Evolutionary conservation across 495 filamentous ascomycete genomes (phyloP), one percentile per base, ranked within the genome.

Genomic region (Neurospora sp.): DNA sequence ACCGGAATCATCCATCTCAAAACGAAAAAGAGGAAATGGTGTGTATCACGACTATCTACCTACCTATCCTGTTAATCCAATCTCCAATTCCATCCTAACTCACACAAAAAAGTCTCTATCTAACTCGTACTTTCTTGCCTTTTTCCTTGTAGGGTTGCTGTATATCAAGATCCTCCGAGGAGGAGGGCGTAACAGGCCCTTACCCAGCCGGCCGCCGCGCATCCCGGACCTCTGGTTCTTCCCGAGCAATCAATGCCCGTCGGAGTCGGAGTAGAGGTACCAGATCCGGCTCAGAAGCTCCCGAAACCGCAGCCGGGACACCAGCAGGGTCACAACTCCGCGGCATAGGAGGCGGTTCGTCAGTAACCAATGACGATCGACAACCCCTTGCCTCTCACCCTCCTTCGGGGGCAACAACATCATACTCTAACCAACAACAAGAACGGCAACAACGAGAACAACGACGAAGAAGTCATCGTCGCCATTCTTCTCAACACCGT

Each of bases 111-210:
- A 61, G 27, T 65, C 12, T 35, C 53, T 22, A 6, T 53, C 46
- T 65, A 65, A 65, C 53, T 35, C 27, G 27, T 65, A 35, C 27
- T 35, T 16, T 35, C 8, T 5, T 7, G 4, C 11, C 11, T 31
- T 37, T 46, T 31, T 39, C 5, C 38, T 69, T 40, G 4, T 70
- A 86, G 85, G 85, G 85, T 75, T 86, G 85, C 75, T 86, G 85
- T 76, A 82, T 85, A 71, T 86, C 85, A 22, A 78, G 80, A 46
- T 76, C 81, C 68, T 76, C 78, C 27, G 6, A 9, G 2, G 53
- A 65, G 14, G 53, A 65, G 71, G 82, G 79, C 72, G 80, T 82
- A 16, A 83, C 81, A 74, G 82, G 82, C n/a, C 83, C 83, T 18
- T 84, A 84, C 37, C 78, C 82, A 8, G 80, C 79, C 8, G 81